phyloP scores from a whole-genome alignment of 768 basidiomycete genomes.

The Pholiota molesta region DNA sequence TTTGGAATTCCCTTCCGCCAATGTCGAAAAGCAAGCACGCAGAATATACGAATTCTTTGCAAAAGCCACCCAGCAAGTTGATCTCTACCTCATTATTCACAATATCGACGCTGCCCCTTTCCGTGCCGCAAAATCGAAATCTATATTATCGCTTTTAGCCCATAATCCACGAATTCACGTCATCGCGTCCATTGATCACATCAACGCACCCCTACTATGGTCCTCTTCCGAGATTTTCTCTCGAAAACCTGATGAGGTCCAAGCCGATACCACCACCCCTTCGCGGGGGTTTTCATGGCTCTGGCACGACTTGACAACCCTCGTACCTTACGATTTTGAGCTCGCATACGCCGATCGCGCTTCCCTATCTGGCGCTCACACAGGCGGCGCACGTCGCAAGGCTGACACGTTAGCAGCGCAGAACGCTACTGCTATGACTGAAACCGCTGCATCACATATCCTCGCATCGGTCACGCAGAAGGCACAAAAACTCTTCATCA shows the following conservation, averaged over 20 bases:
- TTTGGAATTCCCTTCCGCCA: conserved; percentile 37
- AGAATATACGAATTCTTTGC: conserved; percentile 69
- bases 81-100: conserved; percentile 83
- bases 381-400: conserved; percentile 40
- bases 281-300: conserved; percentile 71
- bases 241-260: conserved; percentile 43
- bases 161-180: conserved; percentile 79
- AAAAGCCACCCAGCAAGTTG: conserved; percentile 34
- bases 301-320: conserved; percentile 91
- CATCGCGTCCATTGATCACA: conserved; percentile 84
- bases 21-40: conserved; percentile 63
- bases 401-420: conserved; percentile 32
- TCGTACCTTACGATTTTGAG: conserved; percentile 80
- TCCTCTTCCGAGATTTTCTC: conserved; percentile 65
- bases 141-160: conserved; percentile 73
- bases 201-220: conserved; percentile 85
- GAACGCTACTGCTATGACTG: conserved; percentile 57
- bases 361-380: conserved; percentile 57
- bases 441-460: conserved; percentile 79
- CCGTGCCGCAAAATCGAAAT: conserved; percentile 62
- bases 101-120: conserved; percentile 83
- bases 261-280: conserved; percentile 21
- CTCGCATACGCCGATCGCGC: conserved; percentile 67
- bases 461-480: conserved; percentile 87
- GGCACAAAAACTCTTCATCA: conserved; percentile 78